Conservation (phyloP, 257 asterid genomes). For the Sherardia arvensis region DNA sequence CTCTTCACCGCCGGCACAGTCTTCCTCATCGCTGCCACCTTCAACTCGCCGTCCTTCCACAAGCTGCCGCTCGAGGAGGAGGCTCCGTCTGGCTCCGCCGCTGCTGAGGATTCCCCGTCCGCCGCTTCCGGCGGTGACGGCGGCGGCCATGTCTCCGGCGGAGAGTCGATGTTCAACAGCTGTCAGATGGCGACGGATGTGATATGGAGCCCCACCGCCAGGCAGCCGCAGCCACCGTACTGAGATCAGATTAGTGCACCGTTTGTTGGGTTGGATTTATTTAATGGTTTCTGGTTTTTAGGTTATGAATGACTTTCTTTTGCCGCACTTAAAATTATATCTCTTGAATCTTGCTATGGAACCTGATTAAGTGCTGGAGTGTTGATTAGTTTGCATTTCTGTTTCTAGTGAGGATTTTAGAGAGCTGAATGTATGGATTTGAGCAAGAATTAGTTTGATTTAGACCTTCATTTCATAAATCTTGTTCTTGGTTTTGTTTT, state of each 20-base stretch:
- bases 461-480: too few relatives aligned
- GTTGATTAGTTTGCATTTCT: too few relatives aligned
- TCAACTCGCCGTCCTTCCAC: slow-evolving; percentile 45
- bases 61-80: slow-evolving; percentile 38
- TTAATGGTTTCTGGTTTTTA: background rate
- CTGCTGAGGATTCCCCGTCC: slow-evolving; percentile 13
- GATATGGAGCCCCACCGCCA: slow-evolving; percentile 51
- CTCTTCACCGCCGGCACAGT: slow-evolving; percentile 51
- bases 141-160: slow-evolving; percentile 5
- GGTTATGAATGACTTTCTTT: background rate
- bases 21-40: slow-evolving; percentile 53
- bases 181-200: slow-evolving; percentile 42
- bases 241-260: slow-evolving; percentile 10
- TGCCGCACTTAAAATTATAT: background rate
- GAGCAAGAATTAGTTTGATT: too few relatives aligned
- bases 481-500: too few relatives aligned
- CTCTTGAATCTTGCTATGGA: background rate
- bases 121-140: slow-evolving; percentile 31
- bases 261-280: background rate
- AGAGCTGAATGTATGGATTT: background rate
- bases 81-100: slow-evolving; percentile 15
- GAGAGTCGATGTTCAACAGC: slow-evolving; percentile 22
- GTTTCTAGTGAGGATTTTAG: too few relatives aligned
- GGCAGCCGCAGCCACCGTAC: slow-evolving; percentile 51
- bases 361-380: background rate